phyloP scores from a whole-genome alignment of 2,329 filamentous ascomycete species.

The Calonectria hongkongensis region DNA sequence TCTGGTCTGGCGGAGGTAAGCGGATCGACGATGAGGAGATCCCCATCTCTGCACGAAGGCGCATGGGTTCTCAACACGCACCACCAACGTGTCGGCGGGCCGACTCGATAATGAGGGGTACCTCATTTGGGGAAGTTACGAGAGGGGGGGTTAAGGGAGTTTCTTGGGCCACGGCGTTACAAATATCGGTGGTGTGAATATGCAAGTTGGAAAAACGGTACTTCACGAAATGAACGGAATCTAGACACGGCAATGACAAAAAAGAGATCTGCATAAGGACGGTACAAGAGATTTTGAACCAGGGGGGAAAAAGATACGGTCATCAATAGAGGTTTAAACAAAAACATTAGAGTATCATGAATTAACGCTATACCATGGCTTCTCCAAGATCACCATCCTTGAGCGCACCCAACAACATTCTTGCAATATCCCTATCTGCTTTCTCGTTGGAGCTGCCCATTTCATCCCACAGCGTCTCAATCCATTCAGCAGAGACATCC shows the following conservation, averaged over 20 bases:
- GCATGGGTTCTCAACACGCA: neutral
- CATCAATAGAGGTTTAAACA: constrained; percentile 14
- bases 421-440: constrained; percentile 62
- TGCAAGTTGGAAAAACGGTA: neutral
- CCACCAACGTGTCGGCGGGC: neutral
- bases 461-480: constrained; percentile 61
- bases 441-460: constrained; percentile 54
- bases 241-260: neutral
- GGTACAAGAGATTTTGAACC: neutral
- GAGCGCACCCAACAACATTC: constrained; percentile 62
- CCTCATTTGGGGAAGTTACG: neutral
- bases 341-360: constrained; percentile 4
- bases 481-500: constrained; percentile 59
- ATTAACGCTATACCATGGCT: constrained; percentile 19
- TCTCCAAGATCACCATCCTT: constrained; percentile 55
- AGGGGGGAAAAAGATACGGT: neutral
- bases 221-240: constrained; percentile 16
- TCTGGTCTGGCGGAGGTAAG: neutral
- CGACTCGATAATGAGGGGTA: neutral
- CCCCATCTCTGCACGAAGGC: neutral
- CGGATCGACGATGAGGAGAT: neutral
- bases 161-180: constrained; percentile 14
- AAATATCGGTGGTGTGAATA: neutral
- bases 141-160: neutral
- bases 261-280: neutral